A percentile compares a stretch with the other conserved stretches of the same genome.
phyloP scores from a whole-genome alignment of 192 early-diverging fungal genomes.

The Tieghemiomyces parasiticus region DNA sequence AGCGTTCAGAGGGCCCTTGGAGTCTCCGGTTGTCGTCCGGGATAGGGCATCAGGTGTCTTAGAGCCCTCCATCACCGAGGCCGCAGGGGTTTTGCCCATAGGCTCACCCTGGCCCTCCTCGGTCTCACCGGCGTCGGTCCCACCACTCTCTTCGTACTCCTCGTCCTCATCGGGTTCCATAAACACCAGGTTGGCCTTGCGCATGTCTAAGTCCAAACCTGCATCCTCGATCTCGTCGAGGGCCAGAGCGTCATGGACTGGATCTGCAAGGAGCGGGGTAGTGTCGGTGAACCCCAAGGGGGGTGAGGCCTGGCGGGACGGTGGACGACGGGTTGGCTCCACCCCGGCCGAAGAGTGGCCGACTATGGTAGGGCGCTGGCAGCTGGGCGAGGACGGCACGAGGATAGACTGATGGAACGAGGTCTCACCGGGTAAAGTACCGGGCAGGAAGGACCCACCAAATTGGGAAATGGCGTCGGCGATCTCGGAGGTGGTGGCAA shows the following conservation, averaged over 20 bases:
- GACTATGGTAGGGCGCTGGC: background rate
- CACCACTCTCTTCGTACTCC: background rate
- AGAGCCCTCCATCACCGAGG: background rate
- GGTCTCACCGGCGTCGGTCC: too few species aligned
- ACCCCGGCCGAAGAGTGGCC: background rate
- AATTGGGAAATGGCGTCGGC: constrained; percentile 21
- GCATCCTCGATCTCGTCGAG: too few species aligned
- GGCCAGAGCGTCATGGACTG: too few species aligned
- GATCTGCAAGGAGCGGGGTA: too few species aligned
- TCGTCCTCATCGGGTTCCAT: constrained; percentile 17
- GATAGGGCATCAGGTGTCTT: too few species aligned
- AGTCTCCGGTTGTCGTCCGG: background rate
- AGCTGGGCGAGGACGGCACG: background rate
- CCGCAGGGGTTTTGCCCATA: constrained; percentile 6
- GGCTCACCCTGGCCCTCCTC: constrained; percentile 15
- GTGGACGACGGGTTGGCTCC: background rate
- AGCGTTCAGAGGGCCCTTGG: background rate
- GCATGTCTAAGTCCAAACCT: background rate
- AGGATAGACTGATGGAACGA: too few species aligned
- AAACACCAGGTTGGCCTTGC: constrained; percentile 22
- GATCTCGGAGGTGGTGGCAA: constrained; percentile 26
- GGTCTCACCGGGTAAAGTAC: too few species aligned
- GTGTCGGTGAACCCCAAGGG: too few species aligned
- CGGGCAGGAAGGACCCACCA: too few species aligned
- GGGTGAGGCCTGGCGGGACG: background rate